Evolutionary conservation across 2,329 filamentous ascomycete genomes (phyloP).

Genomic region (Colletotrichum kahawae): DNA sequence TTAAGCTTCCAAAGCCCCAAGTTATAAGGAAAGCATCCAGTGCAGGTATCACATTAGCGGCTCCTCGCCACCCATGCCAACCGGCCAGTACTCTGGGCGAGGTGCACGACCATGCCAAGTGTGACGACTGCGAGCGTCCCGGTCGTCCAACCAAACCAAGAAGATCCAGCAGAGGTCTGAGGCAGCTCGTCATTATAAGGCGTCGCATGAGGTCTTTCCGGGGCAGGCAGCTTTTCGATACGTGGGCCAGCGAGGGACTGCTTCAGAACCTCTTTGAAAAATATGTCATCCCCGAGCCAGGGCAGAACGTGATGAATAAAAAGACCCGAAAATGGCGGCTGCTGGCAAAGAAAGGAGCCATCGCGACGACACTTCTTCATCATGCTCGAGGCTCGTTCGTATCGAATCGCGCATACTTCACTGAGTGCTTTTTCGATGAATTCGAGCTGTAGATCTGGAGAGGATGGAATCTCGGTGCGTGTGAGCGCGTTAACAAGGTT

Average conservation of each 20-base stretch:
- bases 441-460: background rate
- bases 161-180: background rate
- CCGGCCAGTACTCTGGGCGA: background rate
- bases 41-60: background rate
- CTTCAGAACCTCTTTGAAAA: background rate
- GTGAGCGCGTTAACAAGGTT: constrained; percentile 23
- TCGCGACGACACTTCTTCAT: background rate
- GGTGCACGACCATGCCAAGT: background rate
- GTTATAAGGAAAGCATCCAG: too few species aligned
- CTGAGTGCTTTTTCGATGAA: background rate
- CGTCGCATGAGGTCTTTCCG: background rate
- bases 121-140: background rate
- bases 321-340: background rate
- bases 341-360: background rate
- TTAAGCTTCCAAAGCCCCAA: too few species aligned
- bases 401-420: background rate
- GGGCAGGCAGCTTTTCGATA: background rate
- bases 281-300: background rate
- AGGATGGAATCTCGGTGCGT: background rate
- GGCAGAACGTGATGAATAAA: background rate
- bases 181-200: background rate
- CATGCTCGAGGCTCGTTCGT: background rate
- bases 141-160: background rate
- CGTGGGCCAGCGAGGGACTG: background rate
- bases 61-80: background rate